Evolutionary conservation across 768 basidiomycete species (phyloP).

Genomic region (Leccinum variicolor): DNA sequence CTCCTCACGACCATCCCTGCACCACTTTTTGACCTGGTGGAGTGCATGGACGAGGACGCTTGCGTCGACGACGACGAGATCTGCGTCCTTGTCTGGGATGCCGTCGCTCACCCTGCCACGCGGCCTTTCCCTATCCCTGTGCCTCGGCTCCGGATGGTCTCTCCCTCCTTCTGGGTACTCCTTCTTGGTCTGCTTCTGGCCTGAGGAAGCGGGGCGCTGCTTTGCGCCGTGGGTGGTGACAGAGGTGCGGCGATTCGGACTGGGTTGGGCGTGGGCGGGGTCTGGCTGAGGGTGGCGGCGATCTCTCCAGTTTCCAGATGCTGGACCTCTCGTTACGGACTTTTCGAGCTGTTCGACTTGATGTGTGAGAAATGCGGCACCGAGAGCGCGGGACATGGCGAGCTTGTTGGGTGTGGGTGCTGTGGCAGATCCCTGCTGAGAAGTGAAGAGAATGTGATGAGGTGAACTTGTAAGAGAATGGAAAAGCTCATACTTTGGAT

Average conservation of each 20-base stretch:
- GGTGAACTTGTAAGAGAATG: neutral
- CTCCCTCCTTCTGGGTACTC: constrained; percentile 18
- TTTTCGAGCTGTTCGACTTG: constrained; percentile 89
- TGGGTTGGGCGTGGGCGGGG: constrained; percentile 8
- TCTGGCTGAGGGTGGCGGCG: constrained; percentile 32
- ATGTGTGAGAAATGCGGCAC: constrained; percentile 82
- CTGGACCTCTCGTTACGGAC: constrained; percentile 52
- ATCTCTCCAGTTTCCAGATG: constrained; percentile 63
- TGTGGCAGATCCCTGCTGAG: constrained; percentile 21
- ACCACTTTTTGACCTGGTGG: constrained; percentile 79
- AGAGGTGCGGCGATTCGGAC: constrained; percentile 16
- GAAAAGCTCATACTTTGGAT: constrained; percentile 10
- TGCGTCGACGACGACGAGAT: constrained; percentile 75
- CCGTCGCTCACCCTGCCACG: constrained; percentile 24
- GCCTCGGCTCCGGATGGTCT: constrained; percentile 18
- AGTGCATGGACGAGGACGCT: constrained; percentile 79
- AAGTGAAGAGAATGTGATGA: neutral
- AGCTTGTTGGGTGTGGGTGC: constrained; percentile 48
- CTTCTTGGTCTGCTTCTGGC: constrained; percentile 23
- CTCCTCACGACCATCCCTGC: constrained; percentile 72
- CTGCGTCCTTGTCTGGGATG: constrained; percentile 56
- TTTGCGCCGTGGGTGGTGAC: constrained; percentile 17
- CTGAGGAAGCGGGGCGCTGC: constrained; percentile 18
- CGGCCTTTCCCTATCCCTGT: constrained; percentile 17
- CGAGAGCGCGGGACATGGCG: constrained; percentile 84